Conservation (phyloP, 208 protist species). For the Naegleria fowleri region DNA sequence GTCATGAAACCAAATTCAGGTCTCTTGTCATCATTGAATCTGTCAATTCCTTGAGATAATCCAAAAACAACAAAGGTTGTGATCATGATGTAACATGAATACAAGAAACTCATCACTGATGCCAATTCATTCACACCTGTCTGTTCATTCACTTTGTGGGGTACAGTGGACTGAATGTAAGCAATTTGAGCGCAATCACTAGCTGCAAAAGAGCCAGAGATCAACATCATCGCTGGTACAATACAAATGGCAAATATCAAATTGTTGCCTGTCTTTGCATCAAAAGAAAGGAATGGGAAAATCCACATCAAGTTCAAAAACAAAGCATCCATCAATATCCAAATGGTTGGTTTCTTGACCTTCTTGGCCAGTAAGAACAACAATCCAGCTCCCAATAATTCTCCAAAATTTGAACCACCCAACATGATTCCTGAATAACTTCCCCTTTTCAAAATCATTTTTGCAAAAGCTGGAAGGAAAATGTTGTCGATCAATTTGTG, state of each 20-base stretch:
- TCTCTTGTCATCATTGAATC: neutral
- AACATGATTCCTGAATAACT: neutral
- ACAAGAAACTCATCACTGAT: neutral
- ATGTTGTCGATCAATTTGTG: neutral
- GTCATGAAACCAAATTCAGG: neutral
- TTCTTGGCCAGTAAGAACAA: neutral
- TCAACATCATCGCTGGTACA: neutral
- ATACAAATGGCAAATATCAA: neutral
- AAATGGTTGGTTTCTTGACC: neutral
- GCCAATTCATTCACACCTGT: neutral
- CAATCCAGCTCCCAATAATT: neutral
- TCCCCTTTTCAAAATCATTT: neutral
- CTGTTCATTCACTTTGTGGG: neutral
- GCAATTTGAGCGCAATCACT: neutral
- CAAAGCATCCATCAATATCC: neutral
- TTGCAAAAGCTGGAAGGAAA: neutral
- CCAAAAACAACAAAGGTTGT: neutral
- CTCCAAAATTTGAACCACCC: neutral
- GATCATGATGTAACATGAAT: neutral
- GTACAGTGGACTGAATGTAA: neutral
- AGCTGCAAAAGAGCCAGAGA: neutral
- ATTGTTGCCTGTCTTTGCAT: neutral
- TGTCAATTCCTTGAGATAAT: neutral
- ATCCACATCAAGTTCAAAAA: slow-evolving; percentile 6
- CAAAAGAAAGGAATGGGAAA: neutral